These are phyloP conservation scores for Phialophora verrucosa DNA, from an alignment of 2,329 filamentous ascomycete genomes.

Conservation along the genomic window DNA sequence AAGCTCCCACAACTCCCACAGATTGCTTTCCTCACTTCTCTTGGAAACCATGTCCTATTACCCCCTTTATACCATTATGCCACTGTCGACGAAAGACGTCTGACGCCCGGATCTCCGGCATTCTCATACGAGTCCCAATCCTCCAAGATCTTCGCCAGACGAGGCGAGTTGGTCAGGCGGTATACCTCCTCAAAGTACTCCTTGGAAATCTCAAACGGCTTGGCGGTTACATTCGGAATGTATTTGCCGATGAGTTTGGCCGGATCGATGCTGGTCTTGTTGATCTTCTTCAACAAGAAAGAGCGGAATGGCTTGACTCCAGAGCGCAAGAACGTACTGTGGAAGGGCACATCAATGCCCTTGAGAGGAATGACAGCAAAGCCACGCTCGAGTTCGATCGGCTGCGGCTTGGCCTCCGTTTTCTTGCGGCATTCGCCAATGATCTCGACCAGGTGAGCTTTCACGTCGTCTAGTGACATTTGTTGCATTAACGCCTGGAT, in stretches of 20 bases:
- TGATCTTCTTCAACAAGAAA: conserved; percentile 99
- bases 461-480: conserved; percentile 86
- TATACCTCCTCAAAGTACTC: conserved; percentile 99
- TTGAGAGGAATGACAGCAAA: conserved; percentile 96
- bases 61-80: conserved; percentile 24
- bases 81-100: conserved; percentile 34
- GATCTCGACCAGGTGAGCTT: conserved; percentile 86
- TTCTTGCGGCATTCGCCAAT: conserved; percentile 86
- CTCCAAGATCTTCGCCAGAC: conserved; percentile 65
- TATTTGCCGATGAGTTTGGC: conserved; percentile 98
- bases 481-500: conserved; percentile 90
- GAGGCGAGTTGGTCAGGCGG: conserved; percentile 79
- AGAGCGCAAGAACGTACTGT: conserved; percentile 95
- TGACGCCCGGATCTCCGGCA: conserved; percentile 37
- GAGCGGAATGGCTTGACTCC: conserved; percentile 99
- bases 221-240: conserved; percentile 97
- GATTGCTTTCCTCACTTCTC: not conserved
- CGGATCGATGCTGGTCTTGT: conserved; percentile 98
- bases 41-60: not conserved
- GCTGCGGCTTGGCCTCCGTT: conserved; percentile 85
- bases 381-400: conserved; percentile 88
- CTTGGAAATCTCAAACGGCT: conserved; percentile 92
- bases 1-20: conserved; percentile 2
- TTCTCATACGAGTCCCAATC: conserved; percentile 79
- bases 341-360: conserved; percentile 96